Conservation (phyloP, 2,329 filamentous ascomycete genomes). For the Xylaria multiplex region DNA sequence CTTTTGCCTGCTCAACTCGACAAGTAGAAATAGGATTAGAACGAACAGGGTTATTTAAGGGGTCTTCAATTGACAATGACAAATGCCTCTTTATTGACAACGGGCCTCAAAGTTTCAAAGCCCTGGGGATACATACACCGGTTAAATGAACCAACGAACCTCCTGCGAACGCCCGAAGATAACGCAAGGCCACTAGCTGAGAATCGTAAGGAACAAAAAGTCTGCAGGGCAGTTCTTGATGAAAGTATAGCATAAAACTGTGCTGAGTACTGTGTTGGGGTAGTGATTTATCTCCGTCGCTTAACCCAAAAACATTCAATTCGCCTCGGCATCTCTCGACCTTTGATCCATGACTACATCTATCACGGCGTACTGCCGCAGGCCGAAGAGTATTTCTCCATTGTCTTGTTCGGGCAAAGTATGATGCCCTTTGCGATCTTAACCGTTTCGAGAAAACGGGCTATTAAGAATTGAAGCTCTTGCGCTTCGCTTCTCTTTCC, state of each 20-base stretch:
- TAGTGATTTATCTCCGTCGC: not conserved
- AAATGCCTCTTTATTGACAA: constrained; percentile 23
- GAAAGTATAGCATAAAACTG: constrained; percentile 11
- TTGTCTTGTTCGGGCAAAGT: not conserved
- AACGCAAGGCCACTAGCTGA: constrained; percentile 17
- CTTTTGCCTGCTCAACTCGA: no score
- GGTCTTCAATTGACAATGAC: constrained; percentile 7
- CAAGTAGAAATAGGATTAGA: not conserved
- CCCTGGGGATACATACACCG: constrained; percentile 20
- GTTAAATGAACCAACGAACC: constrained; percentile 7
- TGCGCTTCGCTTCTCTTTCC: constrained; percentile 59
- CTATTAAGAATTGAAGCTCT: constrained; percentile 47
- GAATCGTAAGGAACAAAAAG: constrained; percentile 11
- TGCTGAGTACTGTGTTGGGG: not conserved
- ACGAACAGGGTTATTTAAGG: not conserved
- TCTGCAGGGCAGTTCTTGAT: constrained; percentile 11
- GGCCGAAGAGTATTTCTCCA: not conserved
- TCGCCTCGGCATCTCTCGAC: not conserved
- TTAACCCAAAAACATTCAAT: constrained; percentile 2
- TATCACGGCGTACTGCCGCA: not conserved
- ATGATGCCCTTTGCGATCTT: not conserved
- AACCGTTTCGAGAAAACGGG: not conserved
- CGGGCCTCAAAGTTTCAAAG: not conserved
- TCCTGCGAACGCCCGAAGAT: constrained; percentile 17
- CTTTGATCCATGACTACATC: not conserved